A percentile compares a stretch with the other conserved stretches of the same genome.
These are phyloP conservation scores for Spergularia bocconei DNA, from an alignment of 148 eudicot species.

Conservation along the genomic window DNA sequence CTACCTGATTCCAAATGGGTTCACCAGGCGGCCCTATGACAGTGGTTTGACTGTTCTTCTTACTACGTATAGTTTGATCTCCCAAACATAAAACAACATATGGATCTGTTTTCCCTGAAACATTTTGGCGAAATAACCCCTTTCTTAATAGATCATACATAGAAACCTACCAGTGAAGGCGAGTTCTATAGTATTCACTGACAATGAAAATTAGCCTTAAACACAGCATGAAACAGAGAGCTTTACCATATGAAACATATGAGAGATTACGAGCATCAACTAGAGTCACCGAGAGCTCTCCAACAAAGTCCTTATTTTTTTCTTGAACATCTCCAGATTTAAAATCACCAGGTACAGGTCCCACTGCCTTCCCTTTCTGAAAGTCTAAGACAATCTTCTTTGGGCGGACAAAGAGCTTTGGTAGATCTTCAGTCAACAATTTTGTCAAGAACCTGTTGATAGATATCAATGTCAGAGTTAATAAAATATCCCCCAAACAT, in stretches of 20 bases:
- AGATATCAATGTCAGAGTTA: conserved; percentile 7
- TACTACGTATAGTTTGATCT: conserved; percentile 85
- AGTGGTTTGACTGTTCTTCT: conserved; percentile 95
- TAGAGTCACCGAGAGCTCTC: conserved; percentile 96
- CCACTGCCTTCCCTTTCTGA: conserved; percentile 85
- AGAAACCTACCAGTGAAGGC: neutral
- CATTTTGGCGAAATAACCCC: neutral
- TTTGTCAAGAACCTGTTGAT: conserved; percentile 80
- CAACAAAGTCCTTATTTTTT: conserved; percentile 78
- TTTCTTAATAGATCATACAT: neutral
- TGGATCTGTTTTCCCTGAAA: conserved; percentile 93
- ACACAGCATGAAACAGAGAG: neutral
- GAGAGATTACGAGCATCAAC: conserved; percentile 91
- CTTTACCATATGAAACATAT: conserved; percentile 64
- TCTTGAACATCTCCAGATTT: conserved; percentile 76
- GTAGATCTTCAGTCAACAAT: conserved; percentile 92
- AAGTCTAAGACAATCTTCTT: conserved; percentile 95
- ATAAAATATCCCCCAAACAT: neutral
- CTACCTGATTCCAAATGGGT: conserved; percentile 99
- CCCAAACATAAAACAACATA: conserved; percentile 80
- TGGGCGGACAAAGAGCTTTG: conserved; percentile 90
- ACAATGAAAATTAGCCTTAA: neutral
- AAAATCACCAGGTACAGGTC: conserved; percentile 55
- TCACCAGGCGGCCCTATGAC: conserved; percentile 95
- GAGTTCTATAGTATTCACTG: neutral